These are phyloP conservation scores for Fraxinus floribunda DNA, from an alignment of 305 asterid species.

Conservation along the genomic window DNA sequence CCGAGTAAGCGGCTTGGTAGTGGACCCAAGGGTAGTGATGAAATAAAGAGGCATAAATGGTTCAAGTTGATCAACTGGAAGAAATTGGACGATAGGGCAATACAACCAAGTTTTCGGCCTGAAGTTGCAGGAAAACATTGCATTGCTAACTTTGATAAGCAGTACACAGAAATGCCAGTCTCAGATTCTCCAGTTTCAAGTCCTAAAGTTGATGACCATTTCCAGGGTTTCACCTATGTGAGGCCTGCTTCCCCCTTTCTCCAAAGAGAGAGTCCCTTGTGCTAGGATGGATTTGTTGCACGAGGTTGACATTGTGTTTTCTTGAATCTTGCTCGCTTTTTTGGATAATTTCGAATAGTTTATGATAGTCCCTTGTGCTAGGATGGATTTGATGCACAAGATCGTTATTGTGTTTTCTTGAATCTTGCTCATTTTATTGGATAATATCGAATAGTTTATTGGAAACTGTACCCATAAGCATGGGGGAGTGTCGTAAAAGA, in stretches of 20 bases:
- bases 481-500: neutral
- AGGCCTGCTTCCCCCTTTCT: constrained; percentile 58
- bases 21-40: constrained; percentile 57
- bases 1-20: constrained; percentile 55
- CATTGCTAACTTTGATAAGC: constrained; percentile 61
- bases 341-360: neutral
- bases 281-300: constrained; percentile 21
- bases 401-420: neutral
- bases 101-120: constrained; percentile 58
- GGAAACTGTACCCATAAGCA: neutral
- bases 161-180: constrained; percentile 65
- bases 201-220: constrained; percentile 45
- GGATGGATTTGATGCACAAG: constrained; percentile 7
- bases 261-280: constrained; percentile 29
- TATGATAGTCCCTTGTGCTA: constrained; percentile 27
- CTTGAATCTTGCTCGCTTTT: neutral
- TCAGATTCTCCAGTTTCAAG: constrained; percentile 64
- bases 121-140: constrained; percentile 61
- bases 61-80: constrained; percentile 67
- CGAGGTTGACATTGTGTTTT: neutral
- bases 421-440: neutral
- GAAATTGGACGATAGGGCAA: constrained; percentile 53
- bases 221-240: constrained; percentile 55
- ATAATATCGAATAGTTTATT: neutral
- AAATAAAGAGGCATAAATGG: constrained; percentile 65